Evolutionary conservation across 805 yeast species (phyloP).

Genomic region (Starmera amethionina): DNA sequence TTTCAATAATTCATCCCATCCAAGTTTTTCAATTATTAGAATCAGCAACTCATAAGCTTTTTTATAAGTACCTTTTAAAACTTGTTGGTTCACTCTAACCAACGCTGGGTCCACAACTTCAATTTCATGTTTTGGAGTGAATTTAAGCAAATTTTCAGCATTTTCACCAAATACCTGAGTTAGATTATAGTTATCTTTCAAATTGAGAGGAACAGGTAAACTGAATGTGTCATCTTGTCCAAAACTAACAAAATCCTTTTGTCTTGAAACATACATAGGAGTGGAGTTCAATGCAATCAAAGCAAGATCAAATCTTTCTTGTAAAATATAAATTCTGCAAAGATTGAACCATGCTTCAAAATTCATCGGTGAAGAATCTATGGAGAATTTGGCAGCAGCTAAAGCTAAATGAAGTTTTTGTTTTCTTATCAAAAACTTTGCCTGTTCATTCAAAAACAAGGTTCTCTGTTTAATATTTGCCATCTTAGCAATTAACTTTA

Average conservation of each 20-base stretch:
- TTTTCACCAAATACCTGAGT: conserved; percentile 17
- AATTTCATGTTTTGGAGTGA: conserved; percentile 21
- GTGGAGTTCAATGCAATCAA: conserved; percentile 61
- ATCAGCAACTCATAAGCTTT: conserved; percentile 65
- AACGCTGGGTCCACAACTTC: conserved; percentile 37
- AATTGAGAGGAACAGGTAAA: conserved; percentile 45
- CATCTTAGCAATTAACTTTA: conserved; percentile 19
- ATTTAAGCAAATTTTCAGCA: conserved; percentile 14
- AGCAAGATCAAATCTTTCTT: conserved; percentile 48
- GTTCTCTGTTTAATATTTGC: conserved; percentile 10
- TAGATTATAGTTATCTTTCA: conserved; percentile 19
- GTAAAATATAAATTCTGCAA: conserved; percentile 48
- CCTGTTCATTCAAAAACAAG: conserved; percentile 32
- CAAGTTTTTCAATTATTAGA: conserved; percentile 52
- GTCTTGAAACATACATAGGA: conserved; percentile 47
- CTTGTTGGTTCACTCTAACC: conserved; percentile 39
- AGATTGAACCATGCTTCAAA: conserved; percentile 64
- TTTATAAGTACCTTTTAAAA: conserved; percentile 41
- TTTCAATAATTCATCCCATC: conserved; percentile 73
- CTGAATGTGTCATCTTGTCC: conserved; percentile 33
- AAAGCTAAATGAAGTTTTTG: conserved; percentile 46
- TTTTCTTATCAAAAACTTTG: conserved; percentile 50
- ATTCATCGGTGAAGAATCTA: conserved; percentile 65
- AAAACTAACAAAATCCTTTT: conserved; percentile 32
- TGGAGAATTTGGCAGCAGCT: conserved; percentile 47